phyloP scores from a whole-genome alignment of 2,329 filamentous ascomycete genomes.

The Fusarium anguioides region DNA sequence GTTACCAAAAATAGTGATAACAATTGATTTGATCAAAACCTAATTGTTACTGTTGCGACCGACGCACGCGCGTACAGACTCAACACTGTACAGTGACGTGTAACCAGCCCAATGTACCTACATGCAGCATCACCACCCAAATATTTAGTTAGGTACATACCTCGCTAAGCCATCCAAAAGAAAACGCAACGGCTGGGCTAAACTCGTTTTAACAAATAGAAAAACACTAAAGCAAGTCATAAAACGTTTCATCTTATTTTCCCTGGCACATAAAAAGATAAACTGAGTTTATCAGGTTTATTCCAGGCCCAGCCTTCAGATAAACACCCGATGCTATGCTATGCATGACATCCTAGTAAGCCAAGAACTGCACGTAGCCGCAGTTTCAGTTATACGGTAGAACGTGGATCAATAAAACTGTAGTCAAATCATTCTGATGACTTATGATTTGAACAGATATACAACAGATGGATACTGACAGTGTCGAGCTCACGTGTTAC shows the following conservation, averaged over 20 bases:
- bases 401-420: constrained; percentile 8
- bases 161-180: background rate
- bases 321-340: background rate
- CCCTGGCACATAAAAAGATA: background rate
- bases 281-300: background rate
- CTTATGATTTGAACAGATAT: background rate
- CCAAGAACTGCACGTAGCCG: constrained; percentile 7
- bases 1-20: background rate
- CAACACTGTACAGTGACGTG: constrained; percentile 17
- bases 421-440: background rate
- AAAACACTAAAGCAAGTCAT: constrained; percentile 13
- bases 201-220: background rate
- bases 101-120: constrained; percentile 3
- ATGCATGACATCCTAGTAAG: background rate
- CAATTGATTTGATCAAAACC: background rate
- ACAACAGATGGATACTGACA: background rate
- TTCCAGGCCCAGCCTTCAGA: constrained; percentile 3
- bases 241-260: constrained; percentile 12
- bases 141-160: no score
- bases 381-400: background rate
- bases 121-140: background rate
- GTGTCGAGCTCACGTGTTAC: background rate
- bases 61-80: background rate
- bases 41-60: background rate
- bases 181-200: constrained; percentile 5